Evolutionary conservation across 129 eudicot genomes (phyloP).

Genomic region (Smallanthus sonchifolius): DNA sequence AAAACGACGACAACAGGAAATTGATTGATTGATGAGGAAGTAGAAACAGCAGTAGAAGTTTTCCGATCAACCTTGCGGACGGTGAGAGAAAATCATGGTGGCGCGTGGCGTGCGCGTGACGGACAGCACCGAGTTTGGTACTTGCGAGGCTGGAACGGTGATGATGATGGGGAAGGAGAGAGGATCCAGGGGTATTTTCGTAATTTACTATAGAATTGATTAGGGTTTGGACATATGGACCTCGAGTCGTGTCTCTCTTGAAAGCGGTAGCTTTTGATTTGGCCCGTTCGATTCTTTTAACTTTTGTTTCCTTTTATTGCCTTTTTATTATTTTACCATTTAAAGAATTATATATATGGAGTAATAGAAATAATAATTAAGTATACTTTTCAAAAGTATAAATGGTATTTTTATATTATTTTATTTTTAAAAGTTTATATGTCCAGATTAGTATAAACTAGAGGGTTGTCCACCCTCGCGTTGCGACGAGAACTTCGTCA

Average conservation of each 20-base stretch:
- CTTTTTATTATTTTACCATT: too few relatives aligned
- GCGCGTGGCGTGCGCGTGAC: constrained; percentile 21
- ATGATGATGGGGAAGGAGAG: background rate
- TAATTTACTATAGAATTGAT: background rate
- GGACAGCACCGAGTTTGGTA: background rate
- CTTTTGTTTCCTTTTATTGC: background rate
- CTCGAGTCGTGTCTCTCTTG: constrained; percentile 13
- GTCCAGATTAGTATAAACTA: too few relatives aligned
- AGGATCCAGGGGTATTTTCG: constrained; percentile 4
- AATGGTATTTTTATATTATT: too few relatives aligned
- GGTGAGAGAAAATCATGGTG: constrained; percentile 3
- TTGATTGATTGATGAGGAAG: constrained; percentile 1
- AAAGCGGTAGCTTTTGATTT: constrained; percentile 13
- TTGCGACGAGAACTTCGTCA: too few relatives aligned
- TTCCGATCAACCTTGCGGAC: constrained; percentile 7
- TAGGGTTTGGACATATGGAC: constrained; percentile 4
- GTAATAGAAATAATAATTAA: too few relatives aligned
- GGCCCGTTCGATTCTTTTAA: constrained; percentile 1
- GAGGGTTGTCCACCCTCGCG: too few relatives aligned
- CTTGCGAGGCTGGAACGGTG: constrained; percentile 25
- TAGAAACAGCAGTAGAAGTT: constrained; percentile 12
- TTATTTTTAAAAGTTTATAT: too few relatives aligned
- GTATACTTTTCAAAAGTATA: too few relatives aligned
- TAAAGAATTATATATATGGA: too few relatives aligned
- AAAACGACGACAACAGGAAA: background rate